Evolutionary conservation across 306 rosid genomes (phyloP).

Genomic region (Herpetospermum pedunculosum): DNA sequence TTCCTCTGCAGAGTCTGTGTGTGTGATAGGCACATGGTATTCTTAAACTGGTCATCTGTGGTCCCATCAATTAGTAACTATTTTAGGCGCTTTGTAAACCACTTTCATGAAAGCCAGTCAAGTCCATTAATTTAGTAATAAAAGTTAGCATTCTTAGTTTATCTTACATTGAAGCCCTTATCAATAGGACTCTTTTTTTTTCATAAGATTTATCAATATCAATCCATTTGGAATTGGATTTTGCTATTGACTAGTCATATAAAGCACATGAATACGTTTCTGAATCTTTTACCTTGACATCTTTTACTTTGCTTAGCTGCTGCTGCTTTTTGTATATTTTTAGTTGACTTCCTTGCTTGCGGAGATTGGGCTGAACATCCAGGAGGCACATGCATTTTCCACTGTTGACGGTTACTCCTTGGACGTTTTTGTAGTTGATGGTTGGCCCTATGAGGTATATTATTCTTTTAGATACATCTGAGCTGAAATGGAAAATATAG

Average conservation of each 20-base stretch:
- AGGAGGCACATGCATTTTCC: conserved; percentile 98
- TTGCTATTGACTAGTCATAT: not conserved
- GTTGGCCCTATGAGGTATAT: conserved; percentile 93
- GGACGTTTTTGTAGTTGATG: conserved; percentile 98
- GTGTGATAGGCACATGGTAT: not conserved
- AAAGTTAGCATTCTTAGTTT: not conserved
- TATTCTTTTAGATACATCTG: not conserved
- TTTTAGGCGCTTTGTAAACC: not conserved
- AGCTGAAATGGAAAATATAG: not conserved
- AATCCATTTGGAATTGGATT: not conserved
- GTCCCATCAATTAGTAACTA: not conserved
- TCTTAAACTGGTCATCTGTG: not conserved
- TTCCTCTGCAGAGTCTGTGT: not conserved
- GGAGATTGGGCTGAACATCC: conserved; percentile 90
- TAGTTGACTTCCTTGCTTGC: conserved; percentile 97
- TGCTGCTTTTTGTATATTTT: conserved; percentile 13
- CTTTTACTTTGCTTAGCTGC: not conserved
- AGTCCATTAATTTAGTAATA: not conserved
- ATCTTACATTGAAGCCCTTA: not conserved
- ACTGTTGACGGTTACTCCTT: conserved; percentile 85
- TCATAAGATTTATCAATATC: not conserved
- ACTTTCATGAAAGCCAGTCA: not conserved
- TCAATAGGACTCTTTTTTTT: not conserved
- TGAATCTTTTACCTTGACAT: not conserved
- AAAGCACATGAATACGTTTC: not conserved